phyloP scores from a whole-genome alignment of 2,329 filamentous ascomycete genomes.

The Claviceps sp. region DNA sequence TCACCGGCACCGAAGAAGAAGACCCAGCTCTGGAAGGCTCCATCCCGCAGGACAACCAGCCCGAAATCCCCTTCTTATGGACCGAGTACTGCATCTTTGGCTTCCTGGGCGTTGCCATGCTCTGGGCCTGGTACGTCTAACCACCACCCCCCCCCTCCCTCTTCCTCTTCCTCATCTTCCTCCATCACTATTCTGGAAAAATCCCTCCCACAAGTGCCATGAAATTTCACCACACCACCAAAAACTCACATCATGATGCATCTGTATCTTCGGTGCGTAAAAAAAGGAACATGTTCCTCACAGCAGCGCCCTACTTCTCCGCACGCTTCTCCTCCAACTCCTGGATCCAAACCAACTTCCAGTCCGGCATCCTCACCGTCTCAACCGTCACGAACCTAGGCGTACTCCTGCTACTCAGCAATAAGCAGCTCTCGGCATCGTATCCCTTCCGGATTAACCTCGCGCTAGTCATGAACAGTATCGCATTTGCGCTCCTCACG shows the following conservation, averaged over 20 bases:
- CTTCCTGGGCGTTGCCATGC: conserved; percentile 79
- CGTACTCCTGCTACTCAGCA: conserved; percentile 63
- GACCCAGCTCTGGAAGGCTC: conserved; percentile 15
- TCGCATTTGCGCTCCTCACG: conserved; percentile 64
- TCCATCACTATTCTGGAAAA: background rate
- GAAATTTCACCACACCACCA: too few relatives aligned
- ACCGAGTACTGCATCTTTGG: conserved; percentile 76
- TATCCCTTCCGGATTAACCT: conserved; percentile 78
- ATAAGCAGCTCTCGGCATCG: conserved; percentile 67
- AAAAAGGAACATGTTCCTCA: conserved; percentile 90
- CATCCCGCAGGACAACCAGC: conserved; percentile 17
- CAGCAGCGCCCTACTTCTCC: conserved; percentile 87
- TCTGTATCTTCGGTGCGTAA: background rate
- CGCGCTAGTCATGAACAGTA: conserved; percentile 64
- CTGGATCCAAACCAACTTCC: conserved; percentile 70
- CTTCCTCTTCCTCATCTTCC: background rate
- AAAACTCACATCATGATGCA: background rate
- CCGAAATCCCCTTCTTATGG: conserved; percentile 58
- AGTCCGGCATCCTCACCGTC: conserved; percentile 76
- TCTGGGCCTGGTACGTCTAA: conserved; percentile 80
- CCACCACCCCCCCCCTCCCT: too few relatives aligned
- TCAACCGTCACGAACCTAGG: conserved; percentile 72
- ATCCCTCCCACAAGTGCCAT: too few relatives aligned
- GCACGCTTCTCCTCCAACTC: conserved; percentile 58
- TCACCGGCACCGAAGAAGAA: conserved; percentile 15